Percentiles rank a stretch among this genome's conserved stretches.
phyloP scores from a whole-genome alignment of 108 stramenopile species.

The Cyclotella sp. region DNA sequence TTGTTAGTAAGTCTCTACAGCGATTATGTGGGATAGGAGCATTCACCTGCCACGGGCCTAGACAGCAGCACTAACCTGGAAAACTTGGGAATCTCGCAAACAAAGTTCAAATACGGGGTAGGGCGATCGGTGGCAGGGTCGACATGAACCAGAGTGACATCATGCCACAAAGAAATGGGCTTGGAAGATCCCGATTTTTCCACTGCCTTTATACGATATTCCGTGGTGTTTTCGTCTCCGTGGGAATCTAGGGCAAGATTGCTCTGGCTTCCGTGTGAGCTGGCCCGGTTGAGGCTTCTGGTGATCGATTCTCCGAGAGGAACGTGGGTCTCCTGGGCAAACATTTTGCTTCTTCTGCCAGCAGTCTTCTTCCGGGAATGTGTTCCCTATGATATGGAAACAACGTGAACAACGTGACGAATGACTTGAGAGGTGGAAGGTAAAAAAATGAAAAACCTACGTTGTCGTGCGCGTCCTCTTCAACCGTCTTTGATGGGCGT shows the following conservation, averaged over 20 bases:
- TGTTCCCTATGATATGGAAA: background rate
- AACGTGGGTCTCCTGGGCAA: constrained; percentile 41
- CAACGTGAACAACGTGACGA: background rate
- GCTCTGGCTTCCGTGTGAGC: constrained; percentile 60
- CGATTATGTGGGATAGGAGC: background rate
- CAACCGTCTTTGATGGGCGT: too few species aligned
- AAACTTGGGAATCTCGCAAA: constrained; percentile 98
- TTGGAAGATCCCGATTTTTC: constrained; percentile 57
- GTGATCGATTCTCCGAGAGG: constrained; percentile 48
- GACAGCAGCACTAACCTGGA: constrained; percentile 66
- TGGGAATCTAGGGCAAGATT: constrained; percentile 60
- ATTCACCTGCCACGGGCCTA: background rate
- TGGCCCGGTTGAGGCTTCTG: background rate
- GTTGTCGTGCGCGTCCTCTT: too few species aligned
- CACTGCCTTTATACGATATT: constrained; percentile 84
- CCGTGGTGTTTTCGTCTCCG: constrained; percentile 78
- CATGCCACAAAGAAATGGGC: constrained; percentile 91
- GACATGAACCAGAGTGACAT: constrained; percentile 79
- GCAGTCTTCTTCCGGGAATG: background rate
- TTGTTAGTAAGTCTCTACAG: background rate
- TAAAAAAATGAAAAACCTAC: too few species aligned
- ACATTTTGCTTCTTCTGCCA: constrained; percentile 15
- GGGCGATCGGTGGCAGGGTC: constrained; percentile 68
- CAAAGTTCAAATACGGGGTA: constrained; percentile 90
- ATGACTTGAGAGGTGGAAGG: too few species aligned